Evolutionary conservation across 352 stramenopile genomes (phyloP).

Genomic region (Globisporangium recalcitrans): DNA sequence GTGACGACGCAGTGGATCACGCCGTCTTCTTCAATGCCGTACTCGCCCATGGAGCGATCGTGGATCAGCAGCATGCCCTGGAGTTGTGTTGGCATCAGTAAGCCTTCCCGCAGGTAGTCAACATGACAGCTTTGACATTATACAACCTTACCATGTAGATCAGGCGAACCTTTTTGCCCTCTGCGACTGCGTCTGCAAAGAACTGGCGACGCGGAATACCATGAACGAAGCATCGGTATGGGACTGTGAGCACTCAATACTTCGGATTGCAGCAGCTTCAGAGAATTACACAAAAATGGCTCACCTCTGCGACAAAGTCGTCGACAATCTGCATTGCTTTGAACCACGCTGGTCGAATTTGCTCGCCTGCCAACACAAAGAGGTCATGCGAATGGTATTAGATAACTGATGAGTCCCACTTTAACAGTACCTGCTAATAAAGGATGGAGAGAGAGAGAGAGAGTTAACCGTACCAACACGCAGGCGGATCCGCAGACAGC

Average conservation of each 20-base stretch:
- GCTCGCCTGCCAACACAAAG: constrained; percentile 27
- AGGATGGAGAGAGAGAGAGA: too few species aligned
- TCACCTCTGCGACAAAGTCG: constrained; percentile 49
- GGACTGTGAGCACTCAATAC: too few species aligned
- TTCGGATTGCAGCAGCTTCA: too few species aligned
- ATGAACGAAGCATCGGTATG: too few species aligned
- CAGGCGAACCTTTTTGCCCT: constrained; percentile 57
- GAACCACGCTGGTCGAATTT: constrained; percentile 50
- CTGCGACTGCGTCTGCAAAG: constrained; percentile 45
- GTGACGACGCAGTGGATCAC: constrained; percentile 78
- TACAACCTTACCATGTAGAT: constrained; percentile 76
- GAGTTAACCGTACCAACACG: constrained; percentile 28
- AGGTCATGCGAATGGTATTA: background rate
- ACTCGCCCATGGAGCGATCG: constrained; percentile 66
- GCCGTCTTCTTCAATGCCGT: constrained; percentile 66
- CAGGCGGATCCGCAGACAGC: constrained; percentile 49
- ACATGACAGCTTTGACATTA: too few species aligned
- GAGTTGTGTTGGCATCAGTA: too few species aligned
- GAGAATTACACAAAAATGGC: too few species aligned
- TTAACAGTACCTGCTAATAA: too few species aligned
- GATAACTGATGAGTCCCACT: background rate
- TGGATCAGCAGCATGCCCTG: constrained; percentile 65
- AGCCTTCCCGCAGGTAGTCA: too few species aligned
- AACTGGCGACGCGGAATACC: constrained; percentile 30
- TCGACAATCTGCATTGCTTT: constrained; percentile 62